A percentile compares a stretch with the other conserved stretches of the same genome.
Evolutionary conservation across 352 stramenopile genomes (phyloP).

Genomic region (Plasmopara halstedii): DNA sequence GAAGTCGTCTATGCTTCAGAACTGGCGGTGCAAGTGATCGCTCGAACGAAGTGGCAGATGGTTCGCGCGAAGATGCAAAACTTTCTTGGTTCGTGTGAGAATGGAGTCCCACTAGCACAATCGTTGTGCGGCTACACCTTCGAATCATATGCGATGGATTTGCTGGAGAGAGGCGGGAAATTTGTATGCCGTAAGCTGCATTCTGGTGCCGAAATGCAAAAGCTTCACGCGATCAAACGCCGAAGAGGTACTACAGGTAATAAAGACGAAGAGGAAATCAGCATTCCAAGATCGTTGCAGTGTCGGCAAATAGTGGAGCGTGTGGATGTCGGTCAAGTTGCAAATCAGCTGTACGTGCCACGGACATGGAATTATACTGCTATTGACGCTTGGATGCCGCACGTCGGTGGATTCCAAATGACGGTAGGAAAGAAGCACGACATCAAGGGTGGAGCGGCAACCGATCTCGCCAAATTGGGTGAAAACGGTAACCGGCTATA

Average conservation of each 20-base stretch:
- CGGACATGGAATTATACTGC: conserved; percentile 21
- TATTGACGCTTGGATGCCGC: conserved; percentile 25
- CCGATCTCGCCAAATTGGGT: background rate
- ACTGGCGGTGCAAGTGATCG: conserved; percentile 30
- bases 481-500: background rate
- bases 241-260: conserved; percentile 3
- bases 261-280: conserved; percentile 4
- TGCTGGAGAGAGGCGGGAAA: conserved; percentile 22
- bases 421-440: conserved; percentile 5
- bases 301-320: conserved; percentile 17
- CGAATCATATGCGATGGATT: conserved; percentile 23
- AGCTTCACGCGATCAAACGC: conserved; percentile 1
- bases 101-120: conserved; percentile 20
- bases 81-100: conserved; percentile 21
- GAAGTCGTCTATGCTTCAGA: background rate
- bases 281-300: conserved; percentile 5
- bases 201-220: conserved; percentile 1
- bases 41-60: conserved; percentile 13
- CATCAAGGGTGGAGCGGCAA: background rate
- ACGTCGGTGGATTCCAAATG: conserved; percentile 26
- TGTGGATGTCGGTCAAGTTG: conserved; percentile 11
- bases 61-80: conserved; percentile 2
- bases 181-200: conserved; percentile 19
- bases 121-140: conserved; percentile 32
- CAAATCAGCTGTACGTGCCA: conserved; percentile 25